Conservation (phyloP, 257 asterid species). For the Nyctanthes arbortristis region DNA sequence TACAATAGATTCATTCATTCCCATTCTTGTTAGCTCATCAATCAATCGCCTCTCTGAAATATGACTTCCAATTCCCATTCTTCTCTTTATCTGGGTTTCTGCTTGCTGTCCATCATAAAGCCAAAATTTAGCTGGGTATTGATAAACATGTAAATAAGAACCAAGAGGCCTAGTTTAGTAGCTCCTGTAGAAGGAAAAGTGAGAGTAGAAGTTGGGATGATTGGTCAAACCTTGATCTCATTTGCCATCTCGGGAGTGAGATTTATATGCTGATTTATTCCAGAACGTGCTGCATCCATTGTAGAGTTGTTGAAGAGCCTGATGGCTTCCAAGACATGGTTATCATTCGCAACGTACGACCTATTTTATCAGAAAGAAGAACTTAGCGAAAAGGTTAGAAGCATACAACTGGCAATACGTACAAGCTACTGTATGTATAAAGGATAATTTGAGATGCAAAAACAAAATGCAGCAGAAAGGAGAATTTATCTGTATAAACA, state of each 20-base stretch:
- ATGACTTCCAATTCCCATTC: conserved; percentile 95
- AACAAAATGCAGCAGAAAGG: neutral
- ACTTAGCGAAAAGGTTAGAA: conserved; percentile 13
- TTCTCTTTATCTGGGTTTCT: conserved; percentile 88
- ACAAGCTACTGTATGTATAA: too few species aligned
- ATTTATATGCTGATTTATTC: conserved; percentile 76
- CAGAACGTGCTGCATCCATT: conserved; percentile 96
- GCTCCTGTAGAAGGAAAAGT: too few species aligned
- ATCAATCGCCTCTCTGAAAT: conserved; percentile 87
- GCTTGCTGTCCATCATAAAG: conserved; percentile 63
- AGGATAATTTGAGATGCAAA: neutral
- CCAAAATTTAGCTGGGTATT: conserved; percentile 15
- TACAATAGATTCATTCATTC: conserved; percentile 87
- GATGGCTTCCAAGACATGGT: conserved; percentile 87
- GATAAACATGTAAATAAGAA: too few species aligned
- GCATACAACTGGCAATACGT: neutral
- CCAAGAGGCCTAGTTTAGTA: neutral
- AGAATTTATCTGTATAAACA: neutral
- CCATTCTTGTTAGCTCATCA: conserved; percentile 90
- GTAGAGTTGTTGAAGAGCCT: conserved; percentile 82
- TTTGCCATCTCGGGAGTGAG: conserved; percentile 86
- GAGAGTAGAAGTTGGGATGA: neutral
- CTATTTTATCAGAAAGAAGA: conserved; percentile 34
- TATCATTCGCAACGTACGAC: conserved; percentile 78
- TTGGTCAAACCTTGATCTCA: conserved; percentile 71